phyloP scores from a whole-genome alignment of 2,329 filamentous ascomycete species.

The Dothideomycetes sp. region DNA sequence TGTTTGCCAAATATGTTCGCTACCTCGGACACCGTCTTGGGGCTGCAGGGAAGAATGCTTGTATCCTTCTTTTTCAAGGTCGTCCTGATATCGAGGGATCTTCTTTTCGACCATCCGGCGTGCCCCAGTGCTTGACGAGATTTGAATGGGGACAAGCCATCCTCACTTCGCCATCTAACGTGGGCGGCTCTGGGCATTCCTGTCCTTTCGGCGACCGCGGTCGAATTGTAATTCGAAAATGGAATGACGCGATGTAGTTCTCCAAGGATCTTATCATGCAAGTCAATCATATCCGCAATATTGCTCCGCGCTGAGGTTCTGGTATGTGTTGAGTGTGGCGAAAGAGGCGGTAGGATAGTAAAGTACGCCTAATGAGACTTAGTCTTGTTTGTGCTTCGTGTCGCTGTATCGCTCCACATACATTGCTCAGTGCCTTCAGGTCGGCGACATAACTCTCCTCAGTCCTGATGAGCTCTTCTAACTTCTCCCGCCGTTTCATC shows the following conservation, averaged over 20 bases:
- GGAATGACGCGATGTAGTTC: constrained; percentile 64
- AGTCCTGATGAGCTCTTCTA: constrained; percentile 76
- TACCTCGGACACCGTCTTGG: constrained; percentile 42
- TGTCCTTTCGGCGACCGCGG: constrained; percentile 9
- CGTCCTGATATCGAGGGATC: constrained; percentile 35
- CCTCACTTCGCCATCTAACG: constrained; percentile 37
- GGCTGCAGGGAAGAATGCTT: constrained; percentile 34
- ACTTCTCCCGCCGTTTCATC: constrained; percentile 62
- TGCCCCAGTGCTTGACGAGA: neutral
- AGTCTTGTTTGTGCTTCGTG: neutral
- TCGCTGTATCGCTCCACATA: constrained; percentile 28
- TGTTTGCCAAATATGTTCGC: constrained; percentile 43
- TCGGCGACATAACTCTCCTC: constrained; percentile 86
- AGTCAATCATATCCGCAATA: constrained; percentile 59
- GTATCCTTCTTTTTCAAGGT: constrained; percentile 27
- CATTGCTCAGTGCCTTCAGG: constrained; percentile 75
- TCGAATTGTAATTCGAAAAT: constrained; percentile 42
- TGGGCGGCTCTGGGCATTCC: constrained; percentile 25
- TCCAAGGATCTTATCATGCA: constrained; percentile 72
- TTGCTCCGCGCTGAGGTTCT: constrained; percentile 18
- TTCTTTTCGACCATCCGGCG: constrained; percentile 21
- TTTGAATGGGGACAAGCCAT: constrained; percentile 28
- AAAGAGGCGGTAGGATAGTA: constrained; percentile 23
- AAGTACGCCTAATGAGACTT: constrained; percentile 28
- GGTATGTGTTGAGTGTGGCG: constrained; percentile 16